phyloP scores from a whole-genome alignment of 495 filamentous ascomycete genomes.

The Neurospora tetraspora region DNA sequence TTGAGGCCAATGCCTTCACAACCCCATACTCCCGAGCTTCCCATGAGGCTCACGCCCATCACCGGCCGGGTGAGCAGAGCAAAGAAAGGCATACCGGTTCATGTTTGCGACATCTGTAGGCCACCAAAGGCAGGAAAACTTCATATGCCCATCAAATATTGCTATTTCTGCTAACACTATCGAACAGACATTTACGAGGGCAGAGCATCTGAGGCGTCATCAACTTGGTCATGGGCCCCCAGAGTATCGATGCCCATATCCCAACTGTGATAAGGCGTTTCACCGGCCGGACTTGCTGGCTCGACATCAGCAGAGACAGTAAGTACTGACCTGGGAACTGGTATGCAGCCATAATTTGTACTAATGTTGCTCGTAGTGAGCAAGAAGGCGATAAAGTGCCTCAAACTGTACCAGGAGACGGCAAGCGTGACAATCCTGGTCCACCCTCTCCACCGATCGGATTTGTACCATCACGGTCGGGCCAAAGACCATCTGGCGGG shows the following conservation, averaged over 20 bases:
- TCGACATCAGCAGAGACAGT: constrained; percentile 80
- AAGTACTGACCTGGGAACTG: constrained; percentile 24
- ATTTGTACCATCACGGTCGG: background rate
- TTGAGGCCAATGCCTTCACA: constrained; percentile 32
- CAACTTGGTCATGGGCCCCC: constrained; percentile 76
- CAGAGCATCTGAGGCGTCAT: constrained; percentile 80
- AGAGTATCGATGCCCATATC: constrained; percentile 53
- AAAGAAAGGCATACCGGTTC: constrained; percentile 74
- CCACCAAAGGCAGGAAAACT: constrained; percentile 44
- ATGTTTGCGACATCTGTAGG: constrained; percentile 58
- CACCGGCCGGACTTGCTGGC: constrained; percentile 64
- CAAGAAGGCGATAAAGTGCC: constrained; percentile 25
- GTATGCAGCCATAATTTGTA: background rate
- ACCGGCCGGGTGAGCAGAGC: constrained; percentile 70
- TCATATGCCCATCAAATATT: constrained; percentile 7
- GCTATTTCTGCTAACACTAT: constrained; percentile 10
- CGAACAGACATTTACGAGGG: constrained; percentile 65
- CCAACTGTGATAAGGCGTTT: constrained; percentile 55
- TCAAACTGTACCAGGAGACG: background rate
- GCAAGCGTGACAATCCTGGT: background rate
- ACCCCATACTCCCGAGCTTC: constrained; percentile 23
- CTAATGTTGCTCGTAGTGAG: constrained; percentile 21
- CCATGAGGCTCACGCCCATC: constrained; percentile 53
- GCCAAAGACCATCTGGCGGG: constrained; percentile 10
- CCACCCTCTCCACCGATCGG: background rate